A percentile compares a stretch with the other conserved stretches of the same genome.
These are phyloP conservation scores for Hanseniaspora vineae DNA, from an alignment of 805 yeast species.

Conservation along the genomic window DNA sequence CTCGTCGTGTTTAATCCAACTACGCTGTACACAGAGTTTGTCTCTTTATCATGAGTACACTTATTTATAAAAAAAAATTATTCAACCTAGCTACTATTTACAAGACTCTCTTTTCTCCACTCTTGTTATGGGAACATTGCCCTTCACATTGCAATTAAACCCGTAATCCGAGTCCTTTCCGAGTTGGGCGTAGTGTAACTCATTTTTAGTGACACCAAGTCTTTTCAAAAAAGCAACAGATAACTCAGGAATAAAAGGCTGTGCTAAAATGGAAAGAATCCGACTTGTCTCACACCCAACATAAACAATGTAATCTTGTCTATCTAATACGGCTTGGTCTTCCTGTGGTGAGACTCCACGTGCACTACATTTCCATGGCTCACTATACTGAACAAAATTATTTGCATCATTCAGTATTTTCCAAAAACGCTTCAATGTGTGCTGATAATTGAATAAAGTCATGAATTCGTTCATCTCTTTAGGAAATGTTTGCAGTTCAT, in stretches of 20 bases:
- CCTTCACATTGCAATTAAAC: conserved; percentile 34
- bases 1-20: conserved; percentile 47
- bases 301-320: conserved; percentile 45
- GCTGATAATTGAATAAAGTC: conserved; percentile 36
- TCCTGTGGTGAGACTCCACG: conserved; percentile 8
- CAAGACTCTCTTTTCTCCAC: conserved; percentile 3
- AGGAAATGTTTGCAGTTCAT: conserved; percentile 25
- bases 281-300: conserved; percentile 61
- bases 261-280: conserved; percentile 49
- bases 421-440: conserved; percentile 51
- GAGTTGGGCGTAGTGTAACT: conserved; percentile 30
- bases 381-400: conserved; percentile 47
- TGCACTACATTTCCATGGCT: conserved; percentile 54
- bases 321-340: conserved; percentile 8
- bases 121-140: conserved; percentile 36
- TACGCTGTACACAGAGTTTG: conserved; percentile 40
- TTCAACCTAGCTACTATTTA: too few species aligned
- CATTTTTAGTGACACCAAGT: conserved; percentile 41
- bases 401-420: conserved; percentile 46
- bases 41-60: conserved; percentile 21
- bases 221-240: conserved; percentile 46
- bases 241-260: conserved; percentile 63
- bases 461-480: conserved; percentile 32
- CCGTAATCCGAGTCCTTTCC: conserved; percentile 60
- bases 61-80: conserved; percentile 2